Evolutionary conservation across 2,329 filamentous ascomycete genomes (phyloP).

Genomic region (Colletotrichum eleusines): DNA sequence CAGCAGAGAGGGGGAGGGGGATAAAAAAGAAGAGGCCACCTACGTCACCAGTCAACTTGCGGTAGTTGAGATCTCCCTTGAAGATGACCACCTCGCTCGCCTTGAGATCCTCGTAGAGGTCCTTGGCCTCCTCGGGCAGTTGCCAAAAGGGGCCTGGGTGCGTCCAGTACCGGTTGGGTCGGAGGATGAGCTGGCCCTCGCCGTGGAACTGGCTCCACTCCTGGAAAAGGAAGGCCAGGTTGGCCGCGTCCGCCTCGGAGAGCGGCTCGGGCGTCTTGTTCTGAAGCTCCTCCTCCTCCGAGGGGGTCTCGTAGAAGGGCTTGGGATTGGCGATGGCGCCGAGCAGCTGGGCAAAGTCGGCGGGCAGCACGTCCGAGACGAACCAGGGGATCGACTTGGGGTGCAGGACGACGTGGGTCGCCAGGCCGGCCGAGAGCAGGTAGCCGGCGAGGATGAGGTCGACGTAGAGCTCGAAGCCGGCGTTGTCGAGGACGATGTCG

Average conservation of each 20-base stretch:
- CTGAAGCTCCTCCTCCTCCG: slow-evolving; percentile 72
- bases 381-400: slow-evolving; percentile 99
- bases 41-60: slow-evolving; percentile 92
- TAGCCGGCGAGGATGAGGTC: slow-evolving; percentile 94
- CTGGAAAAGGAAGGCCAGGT: slow-evolving; percentile 82
- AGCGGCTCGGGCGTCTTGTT: slow-evolving; percentile 72
- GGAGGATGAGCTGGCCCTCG: slow-evolving; percentile 85
- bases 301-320: slow-evolving; percentile 80
- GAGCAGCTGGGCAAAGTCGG: slow-evolving; percentile 86
- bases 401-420: slow-evolving; percentile 88
- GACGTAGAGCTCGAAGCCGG: slow-evolving; percentile 96
- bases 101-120: slow-evolving; percentile 82
- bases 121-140: slow-evolving; percentile 75
- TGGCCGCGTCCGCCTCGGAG: slow-evolving; percentile 72
- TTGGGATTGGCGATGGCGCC: slow-evolving; percentile 82
- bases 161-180: slow-evolving; percentile 94
- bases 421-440: slow-evolving; percentile 84
- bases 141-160: slow-evolving; percentile 89
- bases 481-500: slow-evolving; percentile 96
- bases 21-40: slow-evolving; percentile 50
- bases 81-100: slow-evolving; percentile 90
- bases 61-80: slow-evolving; percentile 97
- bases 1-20: no score
- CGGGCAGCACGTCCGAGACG: slow-evolving; percentile 91
- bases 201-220: slow-evolving; percentile 85